Evolutionary conservation across 1,284 basidiomycete species (phyloP).

Genomic region (Ustilago hordei): DNA sequence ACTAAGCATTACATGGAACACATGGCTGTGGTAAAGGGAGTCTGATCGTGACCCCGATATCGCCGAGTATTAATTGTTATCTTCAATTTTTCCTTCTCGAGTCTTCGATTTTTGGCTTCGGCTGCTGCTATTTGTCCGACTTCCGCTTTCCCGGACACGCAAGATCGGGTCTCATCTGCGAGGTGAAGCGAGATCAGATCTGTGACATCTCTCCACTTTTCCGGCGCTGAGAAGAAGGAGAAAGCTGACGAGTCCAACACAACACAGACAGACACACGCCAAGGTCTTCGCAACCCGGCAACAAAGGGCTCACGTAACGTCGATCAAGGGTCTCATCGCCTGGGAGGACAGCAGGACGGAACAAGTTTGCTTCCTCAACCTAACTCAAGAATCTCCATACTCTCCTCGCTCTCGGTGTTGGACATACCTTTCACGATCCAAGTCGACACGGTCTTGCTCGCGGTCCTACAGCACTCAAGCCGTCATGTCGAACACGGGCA

Average conservation of each 20-base stretch:
- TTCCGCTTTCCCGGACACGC: conserved; percentile 12
- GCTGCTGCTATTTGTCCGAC: conserved; percentile 7
- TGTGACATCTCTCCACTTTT: conserved; percentile 12
- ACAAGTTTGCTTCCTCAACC: neutral
- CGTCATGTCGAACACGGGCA: conserved; percentile 24
- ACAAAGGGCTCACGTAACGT: conserved; percentile 16
- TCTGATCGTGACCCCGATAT: too few relatives aligned
- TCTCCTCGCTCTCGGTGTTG: neutral
- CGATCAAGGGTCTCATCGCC: conserved; percentile 7
- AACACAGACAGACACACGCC: conserved; percentile 1
- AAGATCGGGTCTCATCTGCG: conserved; percentile 2
- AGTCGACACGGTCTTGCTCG: neutral
- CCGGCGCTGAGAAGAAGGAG: neutral
- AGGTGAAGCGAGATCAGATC: neutral
- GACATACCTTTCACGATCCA: neutral
- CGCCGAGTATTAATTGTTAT: too few relatives aligned
- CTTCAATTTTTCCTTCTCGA: conserved; percentile 36
- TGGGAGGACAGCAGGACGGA: neutral
- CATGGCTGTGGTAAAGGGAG: too few relatives aligned
- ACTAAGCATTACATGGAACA: too few relatives aligned
- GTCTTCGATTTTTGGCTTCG: neutral
- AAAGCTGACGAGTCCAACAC: conserved; percentile 1
- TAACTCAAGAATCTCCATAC: neutral
- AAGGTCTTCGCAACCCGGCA: neutral
- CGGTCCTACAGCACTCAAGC: neutral